Evolutionary conservation across 2,329 filamentous ascomycete species (phyloP), one percentile per base, ranked within the genome.

Genomic region (Curvularia sp.): DNA sequence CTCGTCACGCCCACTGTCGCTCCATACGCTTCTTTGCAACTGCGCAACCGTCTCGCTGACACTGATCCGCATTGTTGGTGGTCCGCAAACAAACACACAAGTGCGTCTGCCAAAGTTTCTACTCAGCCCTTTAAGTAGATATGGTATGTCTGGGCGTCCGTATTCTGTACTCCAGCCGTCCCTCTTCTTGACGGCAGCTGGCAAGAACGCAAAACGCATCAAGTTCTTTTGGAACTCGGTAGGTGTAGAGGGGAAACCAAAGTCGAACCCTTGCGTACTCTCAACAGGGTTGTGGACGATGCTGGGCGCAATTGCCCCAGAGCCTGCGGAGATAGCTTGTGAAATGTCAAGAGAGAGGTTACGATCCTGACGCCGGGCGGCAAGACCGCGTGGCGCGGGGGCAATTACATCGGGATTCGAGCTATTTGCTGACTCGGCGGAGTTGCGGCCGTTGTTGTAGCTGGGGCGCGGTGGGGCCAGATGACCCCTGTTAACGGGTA

Each of bases 91-190:
- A 75, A 96, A 97, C 5, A 97, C 91, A 66, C 92, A 94, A 3
- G 92, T 93, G 56, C 92, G 82, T 43, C 90, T 83, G 1, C 94
- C 93, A 57, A 96, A 89, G 51, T 88, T 88, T n/a, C 88, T 89
- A 4, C 91, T 90, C 85, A 93, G 89, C 64, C 95, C 88, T 70
- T 87, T 88, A 53, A 98, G 84, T 86, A 96, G 92, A 75, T 89
- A 94, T 1, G 91, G 89, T 34, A 98, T 85, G 67, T 97, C 90
- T 0, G 94, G 94, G 0, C 94, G 87, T 18, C 93, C 93, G 76
- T 97, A 97, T 78, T 97, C 93, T 13, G 95, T 92, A 64, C 86
- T 90, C 92, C 94, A 97, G 53, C 93, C 91, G 65, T 92, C 89
- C 51, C 81, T 81, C 65, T 81, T 81, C 72, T 79, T 77, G 60